These are phyloP conservation scores for Psilocybe sp. DNA, from an alignment of 768 basidiomycete genomes.

Conservation along the genomic window DNA sequence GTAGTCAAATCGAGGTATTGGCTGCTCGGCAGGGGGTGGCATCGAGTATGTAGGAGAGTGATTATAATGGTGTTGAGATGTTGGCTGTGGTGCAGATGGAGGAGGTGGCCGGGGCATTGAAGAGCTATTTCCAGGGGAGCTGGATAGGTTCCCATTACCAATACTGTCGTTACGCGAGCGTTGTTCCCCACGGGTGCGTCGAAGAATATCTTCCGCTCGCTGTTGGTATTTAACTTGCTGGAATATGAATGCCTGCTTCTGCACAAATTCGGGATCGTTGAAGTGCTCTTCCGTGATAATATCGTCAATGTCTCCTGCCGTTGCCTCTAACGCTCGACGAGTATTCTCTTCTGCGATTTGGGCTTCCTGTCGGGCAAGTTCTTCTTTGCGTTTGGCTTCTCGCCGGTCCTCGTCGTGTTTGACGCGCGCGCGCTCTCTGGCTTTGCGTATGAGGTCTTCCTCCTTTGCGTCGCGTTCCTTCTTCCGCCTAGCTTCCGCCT, in stretches of 20 bases:
- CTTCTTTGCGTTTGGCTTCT: slow-evolving; percentile 25
- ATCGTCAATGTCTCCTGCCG: slow-evolving; percentile 24
- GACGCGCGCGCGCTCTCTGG: slow-evolving; percentile 6
- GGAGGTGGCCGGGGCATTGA: slow-evolving; percentile 21
- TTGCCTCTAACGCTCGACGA: slow-evolving; percentile 23
- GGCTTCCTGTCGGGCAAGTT: slow-evolving; percentile 14
- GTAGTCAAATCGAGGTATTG: too few relatives aligned
- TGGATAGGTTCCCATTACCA: slow-evolving; percentile 31
- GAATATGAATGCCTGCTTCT: slow-evolving; percentile 22
- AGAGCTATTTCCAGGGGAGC: background rate
- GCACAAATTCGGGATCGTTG: slow-evolving; percentile 17
- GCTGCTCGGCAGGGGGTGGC: slow-evolving; percentile 17
- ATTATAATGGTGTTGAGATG: slow-evolving; percentile 19
- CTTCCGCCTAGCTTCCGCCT: slow-evolving; percentile 1
- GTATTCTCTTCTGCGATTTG: slow-evolving; percentile 23
- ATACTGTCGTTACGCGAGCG: slow-evolving; percentile 42
- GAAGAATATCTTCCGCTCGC: slow-evolving; percentile 39
- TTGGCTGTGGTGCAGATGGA: slow-evolving; percentile 15
- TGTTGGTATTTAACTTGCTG: slow-evolving; percentile 40
- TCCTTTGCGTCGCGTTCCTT: slow-evolving; percentile 18
- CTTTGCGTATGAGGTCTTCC: slow-evolving; percentile 19
- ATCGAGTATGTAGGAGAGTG: slow-evolving; percentile 18
- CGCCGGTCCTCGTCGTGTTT: slow-evolving; percentile 21
- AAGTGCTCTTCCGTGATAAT: slow-evolving; percentile 1
- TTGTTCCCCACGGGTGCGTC: slow-evolving; percentile 36